Percentiles rank a stretch among this genome's conserved stretches.
These are phyloP conservation scores for Chalciporus chontae DNA, from an alignment of 768 basidiomycete genomes.

Conservation along the genomic window DNA sequence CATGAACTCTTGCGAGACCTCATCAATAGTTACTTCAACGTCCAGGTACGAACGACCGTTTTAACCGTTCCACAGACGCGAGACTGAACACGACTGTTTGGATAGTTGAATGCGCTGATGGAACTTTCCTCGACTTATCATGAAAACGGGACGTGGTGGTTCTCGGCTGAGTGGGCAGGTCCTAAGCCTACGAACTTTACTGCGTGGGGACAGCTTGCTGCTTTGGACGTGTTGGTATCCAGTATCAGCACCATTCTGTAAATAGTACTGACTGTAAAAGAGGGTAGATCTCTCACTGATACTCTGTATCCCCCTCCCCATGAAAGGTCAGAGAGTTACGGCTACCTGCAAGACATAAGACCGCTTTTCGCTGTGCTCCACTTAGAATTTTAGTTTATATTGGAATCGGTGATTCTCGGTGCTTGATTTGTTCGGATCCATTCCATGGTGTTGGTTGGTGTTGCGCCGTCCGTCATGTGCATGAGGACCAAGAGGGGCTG, in stretches of 20 bases:
- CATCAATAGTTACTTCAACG: slow-evolving; percentile 48
- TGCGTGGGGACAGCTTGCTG: slow-evolving; percentile 11
- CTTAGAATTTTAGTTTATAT: too few species aligned
- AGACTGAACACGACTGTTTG: not conserved
- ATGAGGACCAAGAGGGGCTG: too few species aligned
- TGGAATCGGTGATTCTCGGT: too few species aligned
- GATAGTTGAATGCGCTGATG: slow-evolving; percentile 8
- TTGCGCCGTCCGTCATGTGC: too few species aligned
- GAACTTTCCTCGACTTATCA: slow-evolving; percentile 7
- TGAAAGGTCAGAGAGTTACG: too few species aligned
- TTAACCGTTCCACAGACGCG: not conserved
- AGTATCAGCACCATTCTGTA: not conserved
- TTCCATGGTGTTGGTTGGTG: too few species aligned
- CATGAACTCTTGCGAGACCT: slow-evolving; percentile 38
- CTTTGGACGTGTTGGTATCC: slow-evolving; percentile 12
- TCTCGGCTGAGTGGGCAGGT: slow-evolving; percentile 9
- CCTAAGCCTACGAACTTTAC: slow-evolving; percentile 3
- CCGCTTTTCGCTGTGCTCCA: too few species aligned
- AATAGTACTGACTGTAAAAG: too few species aligned
- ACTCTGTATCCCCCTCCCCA: too few species aligned
- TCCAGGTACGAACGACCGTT: slow-evolving; percentile 38
- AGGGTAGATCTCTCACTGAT: too few species aligned
- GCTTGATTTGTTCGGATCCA: too few species aligned
- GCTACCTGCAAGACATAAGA: too few species aligned
- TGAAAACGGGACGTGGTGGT: slow-evolving; percentile 1